phyloP scores from a whole-genome alignment of 2,329 filamentous ascomycete species.

The Ascochyta clinopodiicola region DNA sequence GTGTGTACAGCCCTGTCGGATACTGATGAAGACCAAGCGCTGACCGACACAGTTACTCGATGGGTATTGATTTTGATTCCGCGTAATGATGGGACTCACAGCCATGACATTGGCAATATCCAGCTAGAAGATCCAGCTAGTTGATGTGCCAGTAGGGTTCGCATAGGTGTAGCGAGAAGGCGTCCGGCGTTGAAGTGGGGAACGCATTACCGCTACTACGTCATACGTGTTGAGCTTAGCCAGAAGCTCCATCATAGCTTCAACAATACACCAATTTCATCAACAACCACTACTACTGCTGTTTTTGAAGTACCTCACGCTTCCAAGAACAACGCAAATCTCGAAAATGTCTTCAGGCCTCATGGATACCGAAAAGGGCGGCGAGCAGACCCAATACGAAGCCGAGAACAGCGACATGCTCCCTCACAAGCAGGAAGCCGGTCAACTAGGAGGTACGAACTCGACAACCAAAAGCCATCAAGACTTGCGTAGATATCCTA shows the following conservation, averaged over 20 bases:
- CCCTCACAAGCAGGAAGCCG: conserved; percentile 60
- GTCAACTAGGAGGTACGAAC: conserved; percentile 61
- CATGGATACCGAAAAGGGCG: conserved; percentile 66
- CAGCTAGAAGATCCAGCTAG: neutral
- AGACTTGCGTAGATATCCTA: neutral
- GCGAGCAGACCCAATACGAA: conserved; percentile 69
- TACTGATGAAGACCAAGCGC: neutral
- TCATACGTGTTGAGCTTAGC: conserved; percentile 20
- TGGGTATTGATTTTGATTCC: conserved; percentile 69
- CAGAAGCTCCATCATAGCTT: conserved; percentile 18
- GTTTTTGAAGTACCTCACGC: neutral
- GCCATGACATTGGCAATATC: neutral
- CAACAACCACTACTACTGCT: neutral
- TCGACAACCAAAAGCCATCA: neutral
- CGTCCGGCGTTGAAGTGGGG: conserved; percentile 25
- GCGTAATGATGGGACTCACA: conserved; percentile 5
- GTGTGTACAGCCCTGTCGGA: conserved; percentile 55
- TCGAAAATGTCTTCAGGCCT: conserved; percentile 59
- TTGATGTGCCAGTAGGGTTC: neutral
- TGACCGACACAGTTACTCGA: conserved; percentile 58
- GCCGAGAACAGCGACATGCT: conserved; percentile 58
- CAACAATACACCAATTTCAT: conserved; percentile 2
- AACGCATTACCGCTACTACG: conserved; percentile 23
- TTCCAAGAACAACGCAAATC: neutral
- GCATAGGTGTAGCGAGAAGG: conserved; percentile 10